Base-by-base conservation (phyloP, 352 stramenopile species). In the Peronosclerospora sorghi region DNA sequence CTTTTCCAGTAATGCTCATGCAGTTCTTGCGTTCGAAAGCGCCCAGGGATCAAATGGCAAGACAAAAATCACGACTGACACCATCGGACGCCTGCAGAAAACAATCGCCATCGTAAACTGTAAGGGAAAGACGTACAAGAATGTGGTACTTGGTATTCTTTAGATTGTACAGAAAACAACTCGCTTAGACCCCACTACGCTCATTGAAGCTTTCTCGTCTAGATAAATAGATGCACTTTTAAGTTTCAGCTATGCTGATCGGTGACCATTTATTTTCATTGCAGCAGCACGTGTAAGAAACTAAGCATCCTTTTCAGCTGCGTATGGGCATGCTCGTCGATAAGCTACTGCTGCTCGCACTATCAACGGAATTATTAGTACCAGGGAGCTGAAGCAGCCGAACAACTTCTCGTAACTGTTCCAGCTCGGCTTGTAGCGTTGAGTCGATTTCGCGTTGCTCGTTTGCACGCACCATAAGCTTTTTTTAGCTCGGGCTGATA, bases 401-500 rank as follows among this genome's bases (percentile, higher is more conserved):
- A 9, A 91, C 56, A 35, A 88, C 47, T 38, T 80, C 66, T 14
- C 78, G 75, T 5, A 96, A 69, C 15, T 77, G 55, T 12, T 73
- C 68, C 15, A 95, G 75, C 41, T 96, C 85, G n/a, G 73, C 45
- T 43, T 94, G 67, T 1, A 96, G 60, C 50, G 74, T 78, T 14
- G 78, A 72, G 40, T 95, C 82, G 32, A 96, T 84, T 34, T 83
- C 75, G 8, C 77, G 75, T 38, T 85, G 68, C 39, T 94, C 80
- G 35, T 95, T 95, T 1, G 93, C 56, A 3, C 78, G 68, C 19
- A 94, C 78, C 12, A 68, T 79, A 4, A 87, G 64, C 83, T 94
- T 94, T 89, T 81, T 63, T 95, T 95, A 10, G 86, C 86, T 15
- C 88, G 69, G 48, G 96, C 88, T 5, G 86, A 88, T 50, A 97